Evolutionary conservation across 305 asterid species (phyloP).

Genomic region (Plantago lanceolata): DNA sequence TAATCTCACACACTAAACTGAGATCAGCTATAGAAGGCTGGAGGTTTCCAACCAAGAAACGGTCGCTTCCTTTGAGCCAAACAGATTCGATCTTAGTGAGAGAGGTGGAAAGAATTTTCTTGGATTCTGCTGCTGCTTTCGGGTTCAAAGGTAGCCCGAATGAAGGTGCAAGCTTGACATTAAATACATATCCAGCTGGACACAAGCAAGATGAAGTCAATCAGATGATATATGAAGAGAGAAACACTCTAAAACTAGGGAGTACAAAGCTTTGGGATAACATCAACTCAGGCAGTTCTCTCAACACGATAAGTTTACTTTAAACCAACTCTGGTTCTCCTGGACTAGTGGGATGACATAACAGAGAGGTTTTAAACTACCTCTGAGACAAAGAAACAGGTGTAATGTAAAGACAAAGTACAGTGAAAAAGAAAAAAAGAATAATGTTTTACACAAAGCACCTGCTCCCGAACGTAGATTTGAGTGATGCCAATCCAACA

Average conservation of each 20-base stretch:
- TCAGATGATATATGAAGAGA: too few species aligned
- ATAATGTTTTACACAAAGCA: constrained; percentile 26
- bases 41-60: constrained; percentile 62
- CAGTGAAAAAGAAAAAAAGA: neutral
- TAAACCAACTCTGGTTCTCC: too few species aligned
- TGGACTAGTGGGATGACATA: too few species aligned
- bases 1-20: constrained; percentile 77
- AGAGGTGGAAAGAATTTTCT: constrained; percentile 58
- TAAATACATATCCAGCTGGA: constrained; percentile 49
- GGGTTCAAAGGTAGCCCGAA: constrained; percentile 60
- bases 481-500: constrained; percentile 90
- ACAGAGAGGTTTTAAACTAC: too few species aligned
- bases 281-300: too few species aligned
- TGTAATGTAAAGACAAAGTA: neutral
- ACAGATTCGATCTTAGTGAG: constrained; percentile 54
- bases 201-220: constrained; percentile 3
- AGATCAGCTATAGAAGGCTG: constrained; percentile 91
- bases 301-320: too few species aligned
- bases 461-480: constrained; percentile 78
- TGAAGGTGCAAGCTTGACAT: constrained; percentile 55
- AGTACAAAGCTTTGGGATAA: neutral
- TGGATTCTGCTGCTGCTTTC: constrained; percentile 58
- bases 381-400: neutral
- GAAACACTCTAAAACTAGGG: constrained; percentile 2
- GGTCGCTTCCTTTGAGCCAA: constrained; percentile 76